Evolutionary conservation across 192 early-diverging fungal genomes (phyloP).

Genomic region (Coemansia sp.): DNA sequence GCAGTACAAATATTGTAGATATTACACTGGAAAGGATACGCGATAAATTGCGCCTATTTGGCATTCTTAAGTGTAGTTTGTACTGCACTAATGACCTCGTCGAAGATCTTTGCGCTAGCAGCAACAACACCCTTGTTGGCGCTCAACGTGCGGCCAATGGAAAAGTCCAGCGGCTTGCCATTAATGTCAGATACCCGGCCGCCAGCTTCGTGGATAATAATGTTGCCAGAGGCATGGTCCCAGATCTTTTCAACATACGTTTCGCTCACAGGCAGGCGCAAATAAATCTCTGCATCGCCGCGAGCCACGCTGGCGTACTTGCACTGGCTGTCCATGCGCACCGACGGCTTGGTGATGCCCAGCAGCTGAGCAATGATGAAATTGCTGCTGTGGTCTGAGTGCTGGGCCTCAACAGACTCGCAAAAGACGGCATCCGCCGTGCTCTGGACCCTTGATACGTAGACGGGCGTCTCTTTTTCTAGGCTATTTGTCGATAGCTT

Average conservation of each 20-base stretch:
- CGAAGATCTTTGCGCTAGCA: slow-evolving; percentile 72
- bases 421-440: slow-evolving; percentile 78
- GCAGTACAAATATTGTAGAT: slow-evolving; percentile 1
- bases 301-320: slow-evolving; percentile 92
- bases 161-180: slow-evolving; percentile 89
- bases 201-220: slow-evolving; percentile 92
- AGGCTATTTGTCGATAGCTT: slow-evolving; percentile 15
- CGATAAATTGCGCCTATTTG: neutral
- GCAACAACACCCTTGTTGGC: slow-evolving; percentile 92
- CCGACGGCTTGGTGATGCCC: slow-evolving; percentile 74
- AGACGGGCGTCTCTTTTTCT: slow-evolving; percentile 64
- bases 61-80: slow-evolving; percentile 46
- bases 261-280: slow-evolving; percentile 77
- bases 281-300: slow-evolving; percentile 93
- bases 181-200: slow-evolving; percentile 83
- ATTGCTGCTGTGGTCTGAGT: slow-evolving; percentile 84
- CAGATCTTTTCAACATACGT: slow-evolving; percentile 98
- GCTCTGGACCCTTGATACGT: slow-evolving; percentile 53
- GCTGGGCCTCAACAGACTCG: slow-evolving; percentile 93
- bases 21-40: neutral
- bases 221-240: slow-evolving; percentile 95
- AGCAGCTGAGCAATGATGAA: slow-evolving; percentile 75
- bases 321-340: slow-evolving; percentile 98
- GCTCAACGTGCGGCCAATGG: slow-evolving; percentile 78
- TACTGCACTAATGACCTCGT: slow-evolving; percentile 77